A percentile compares a stretch with the other conserved stretches of the same genome.
Conservation (phyloP, 768 basidiomycete species). For the Neoboletus subvelutipes region DNA sequence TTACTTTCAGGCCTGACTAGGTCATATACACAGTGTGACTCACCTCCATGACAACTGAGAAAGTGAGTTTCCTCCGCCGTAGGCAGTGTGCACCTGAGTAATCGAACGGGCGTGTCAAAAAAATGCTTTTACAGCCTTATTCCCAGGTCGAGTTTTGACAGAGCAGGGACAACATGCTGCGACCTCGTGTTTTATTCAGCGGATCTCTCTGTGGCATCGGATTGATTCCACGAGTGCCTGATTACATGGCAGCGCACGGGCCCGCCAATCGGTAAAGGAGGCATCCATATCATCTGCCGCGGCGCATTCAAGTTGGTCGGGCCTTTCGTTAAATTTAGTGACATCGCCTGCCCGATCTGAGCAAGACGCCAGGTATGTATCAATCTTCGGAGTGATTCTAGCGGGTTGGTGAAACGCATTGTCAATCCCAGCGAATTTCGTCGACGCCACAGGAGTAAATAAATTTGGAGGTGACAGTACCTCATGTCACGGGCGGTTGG, state of each 20-base stretch:
- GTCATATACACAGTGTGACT: background rate
- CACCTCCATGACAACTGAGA: background rate
- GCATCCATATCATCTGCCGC: background rate
- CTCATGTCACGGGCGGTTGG: constrained; percentile 1
- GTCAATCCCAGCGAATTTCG: constrained; percentile 3
- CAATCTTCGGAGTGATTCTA: background rate
- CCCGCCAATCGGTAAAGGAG: background rate
- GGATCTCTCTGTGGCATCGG: background rate
- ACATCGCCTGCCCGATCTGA: constrained; percentile 2
- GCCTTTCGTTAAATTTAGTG: background rate
- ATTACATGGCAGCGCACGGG: background rate
- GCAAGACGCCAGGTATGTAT: background rate
- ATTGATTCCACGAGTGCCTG: background rate
- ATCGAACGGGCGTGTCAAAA: background rate
- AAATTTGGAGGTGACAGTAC: background rate
- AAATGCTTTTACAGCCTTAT: background rate
- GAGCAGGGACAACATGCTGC: background rate
- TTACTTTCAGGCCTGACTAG: background rate
- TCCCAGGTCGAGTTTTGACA: background rate
- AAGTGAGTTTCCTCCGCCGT: background rate
- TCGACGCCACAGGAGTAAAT: background rate
- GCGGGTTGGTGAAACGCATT: constrained; percentile 8
- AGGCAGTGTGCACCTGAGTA: background rate
- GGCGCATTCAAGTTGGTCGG: background rate
- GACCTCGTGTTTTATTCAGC: background rate